A percentile compares a stretch with the other conserved stretches of the same genome.
These are phyloP conservation scores for Heterobasidion parviporum DNA, from an alignment of 1,284 basidiomycete species.

Conservation along the genomic window DNA sequence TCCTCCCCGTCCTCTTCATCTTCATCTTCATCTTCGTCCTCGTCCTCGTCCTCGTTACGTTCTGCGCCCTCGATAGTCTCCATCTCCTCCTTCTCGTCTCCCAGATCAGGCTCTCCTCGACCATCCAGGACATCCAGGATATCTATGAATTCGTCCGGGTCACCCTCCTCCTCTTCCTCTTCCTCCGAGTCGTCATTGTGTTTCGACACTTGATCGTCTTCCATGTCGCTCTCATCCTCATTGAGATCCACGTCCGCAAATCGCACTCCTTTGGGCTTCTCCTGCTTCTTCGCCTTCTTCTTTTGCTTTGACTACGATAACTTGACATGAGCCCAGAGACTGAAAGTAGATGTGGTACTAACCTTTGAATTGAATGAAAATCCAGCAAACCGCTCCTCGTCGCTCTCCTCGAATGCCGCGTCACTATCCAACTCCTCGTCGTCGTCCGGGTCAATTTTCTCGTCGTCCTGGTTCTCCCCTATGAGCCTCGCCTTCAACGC, in stretches of 20 bases:
- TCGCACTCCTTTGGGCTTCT: constrained; percentile 1
- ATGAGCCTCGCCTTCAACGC: constrained; percentile 41
- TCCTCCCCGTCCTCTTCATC: constrained; percentile 29
- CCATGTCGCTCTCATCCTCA: constrained; percentile 42
- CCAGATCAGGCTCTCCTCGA: background rate
- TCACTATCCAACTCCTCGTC: constrained; percentile 79
- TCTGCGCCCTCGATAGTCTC: constrained; percentile 13
- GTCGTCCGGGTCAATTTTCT: constrained; percentile 49
- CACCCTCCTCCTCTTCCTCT: constrained; percentile 12
- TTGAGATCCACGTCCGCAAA: constrained; percentile 34
- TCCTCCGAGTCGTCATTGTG: constrained; percentile 6
- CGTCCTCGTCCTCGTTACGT: constrained; percentile 13
- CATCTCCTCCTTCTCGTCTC: constrained; percentile 9
- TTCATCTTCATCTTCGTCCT: constrained; percentile 21
- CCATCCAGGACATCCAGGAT: constrained; percentile 13
- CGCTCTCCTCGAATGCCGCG: constrained; percentile 75
- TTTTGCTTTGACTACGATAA: constrained; percentile 1
- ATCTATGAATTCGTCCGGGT: constrained; percentile 10
- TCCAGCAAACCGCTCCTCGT: constrained; percentile 72
- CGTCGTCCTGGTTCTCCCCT: constrained; percentile 51
- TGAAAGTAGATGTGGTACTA: constrained; percentile 12
- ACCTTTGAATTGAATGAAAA: constrained; percentile 48
- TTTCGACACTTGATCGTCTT: constrained; percentile 20
- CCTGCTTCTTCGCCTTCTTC: background rate
- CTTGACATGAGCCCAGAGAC: background rate